Base-by-base conservation (phyloP, 768 basidiomycete genomes). In the Rhodocollybia butyracea region DNA sequence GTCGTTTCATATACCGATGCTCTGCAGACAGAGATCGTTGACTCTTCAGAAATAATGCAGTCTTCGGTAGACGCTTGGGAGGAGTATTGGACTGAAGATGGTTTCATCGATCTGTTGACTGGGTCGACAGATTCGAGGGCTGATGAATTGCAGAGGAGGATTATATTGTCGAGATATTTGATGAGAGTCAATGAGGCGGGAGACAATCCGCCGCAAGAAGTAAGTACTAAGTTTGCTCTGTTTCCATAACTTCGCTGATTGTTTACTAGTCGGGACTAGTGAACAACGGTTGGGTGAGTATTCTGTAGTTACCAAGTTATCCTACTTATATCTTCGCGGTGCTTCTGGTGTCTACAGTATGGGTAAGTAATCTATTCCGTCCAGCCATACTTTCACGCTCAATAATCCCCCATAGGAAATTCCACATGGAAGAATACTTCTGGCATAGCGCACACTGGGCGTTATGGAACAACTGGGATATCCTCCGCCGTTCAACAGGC, bases 371-470 rank as follows among this genome's bases (percentile, higher is more conserved):
- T 0, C 15, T 50, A 24, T 3, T 26, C 31, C 13, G 17, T 15
- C 29, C 11, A 11, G 26, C 26, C n/a, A 38, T 8, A 46, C 22
- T 8, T 27, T 38, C 29, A 38, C 53, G 43, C 36, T 54, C 40
- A 29, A 2, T 13, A 3, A 7, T 10, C 39, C 26, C 10, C 24
- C 61, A 60, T 58, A 80, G 81, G 51, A 83, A 83, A 68, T 82
- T 82, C 65, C 82, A 83, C 59, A 76, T 82, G 76, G 82, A 84
- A 60, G 77, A 80, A 80, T 79, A 74, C 60, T 83, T 80, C 65
- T 83, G 81, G 83, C 83, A 85, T 60, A 67, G 70, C 53, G 73
- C 72, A 5, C 82, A 85, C 61, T 84, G 81, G 81, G 80, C 77
- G 1, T 72, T 83, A 5, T 85, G 82, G 82, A 76, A 77, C 59